Percentiles rank a stretch among this genome's conserved stretches.
phyloP scores from a whole-genome alignment of 805 yeast genomes.

The Candida loeiensis region DNA sequence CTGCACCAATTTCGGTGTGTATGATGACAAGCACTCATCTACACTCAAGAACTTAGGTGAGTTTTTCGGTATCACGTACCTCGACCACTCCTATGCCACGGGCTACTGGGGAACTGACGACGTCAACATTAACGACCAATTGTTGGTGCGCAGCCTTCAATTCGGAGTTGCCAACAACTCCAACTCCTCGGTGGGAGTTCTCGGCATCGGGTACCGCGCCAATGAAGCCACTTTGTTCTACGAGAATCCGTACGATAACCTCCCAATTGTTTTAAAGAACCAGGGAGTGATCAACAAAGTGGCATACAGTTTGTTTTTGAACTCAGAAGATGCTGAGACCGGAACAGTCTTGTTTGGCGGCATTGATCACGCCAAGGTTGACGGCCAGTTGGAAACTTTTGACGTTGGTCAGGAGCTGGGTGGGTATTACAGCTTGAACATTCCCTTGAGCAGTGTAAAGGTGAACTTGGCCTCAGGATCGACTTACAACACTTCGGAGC shows the following conservation, averaged over 20 bases:
- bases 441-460: constrained; percentile 14
- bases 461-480: not conserved
- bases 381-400: constrained; percentile 15
- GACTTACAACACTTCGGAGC: not conserved
- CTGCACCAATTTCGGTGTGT: constrained; percentile 19
- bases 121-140: constrained; percentile 13
- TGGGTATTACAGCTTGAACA: constrained; percentile 14
- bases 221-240: constrained; percentile 9
- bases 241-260: constrained; percentile 37
- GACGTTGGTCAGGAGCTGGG: constrained; percentile 18
- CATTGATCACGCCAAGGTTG: constrained; percentile 23
- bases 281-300: constrained; percentile 25
- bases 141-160: constrained; percentile 10
- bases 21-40: constrained; percentile 14
- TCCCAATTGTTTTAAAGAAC: constrained; percentile 22
- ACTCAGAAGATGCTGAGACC: constrained; percentile 12
- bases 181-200: constrained; percentile 16
- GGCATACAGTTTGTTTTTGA: constrained; percentile 25
- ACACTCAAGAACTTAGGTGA: constrained; percentile 11
- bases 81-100: constrained; percentile 45
- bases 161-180: constrained; percentile 17
- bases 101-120: constrained; percentile 45
- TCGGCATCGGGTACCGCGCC: constrained; percentile 17
- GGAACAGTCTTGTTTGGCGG: constrained; percentile 31
- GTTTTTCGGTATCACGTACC: constrained; percentile 40